phyloP scores from a whole-genome alignment of 164 flowering plant genomes.

The Chimonanthus salicifolius region DNA sequence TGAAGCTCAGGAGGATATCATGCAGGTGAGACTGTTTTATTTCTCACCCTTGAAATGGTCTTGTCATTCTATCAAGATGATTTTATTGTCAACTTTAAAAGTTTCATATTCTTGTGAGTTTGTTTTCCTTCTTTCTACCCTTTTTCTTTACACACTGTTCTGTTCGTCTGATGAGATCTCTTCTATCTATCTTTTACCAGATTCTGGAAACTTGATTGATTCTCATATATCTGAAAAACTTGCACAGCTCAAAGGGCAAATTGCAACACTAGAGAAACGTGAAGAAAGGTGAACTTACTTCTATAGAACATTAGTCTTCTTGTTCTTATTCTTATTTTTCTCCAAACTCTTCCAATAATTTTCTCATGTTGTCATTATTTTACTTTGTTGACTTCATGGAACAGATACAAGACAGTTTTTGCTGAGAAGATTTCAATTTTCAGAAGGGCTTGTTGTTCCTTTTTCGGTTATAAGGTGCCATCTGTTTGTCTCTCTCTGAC shows the following conservation, averaged over 20 bases:
- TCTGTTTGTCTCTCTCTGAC: neutral
- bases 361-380: no score
- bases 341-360: no score
- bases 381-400: slow-evolving; percentile 8
- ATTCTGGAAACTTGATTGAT: slow-evolving; percentile 66
- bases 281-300: slow-evolving; percentile 70
- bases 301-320: slow-evolving; percentile 1
- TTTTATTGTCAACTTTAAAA: no score
- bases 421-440: slow-evolving; percentile 95
- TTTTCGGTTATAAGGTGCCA: slow-evolving; percentile 94
- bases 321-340: neutral
- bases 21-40: no score
- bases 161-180: slow-evolving; percentile 3
- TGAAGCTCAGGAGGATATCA: no score
- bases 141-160: neutral
- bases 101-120: neutral
- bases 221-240: slow-evolving; percentile 78
- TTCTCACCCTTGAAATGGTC: no score
- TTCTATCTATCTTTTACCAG: slow-evolving; percentile 28
- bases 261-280: slow-evolving; percentile 92
- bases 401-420: slow-evolving; percentile 95
- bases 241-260: slow-evolving; percentile 76
- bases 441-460: slow-evolving; percentile 96
- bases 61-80: no score
- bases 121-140: neutral